A percentile compares a stretch with the other conserved stretches of the same genome.
phyloP scores from a whole-genome alignment of 2,329 filamentous ascomycete species.

The Arthrobotrys conoides region DNA sequence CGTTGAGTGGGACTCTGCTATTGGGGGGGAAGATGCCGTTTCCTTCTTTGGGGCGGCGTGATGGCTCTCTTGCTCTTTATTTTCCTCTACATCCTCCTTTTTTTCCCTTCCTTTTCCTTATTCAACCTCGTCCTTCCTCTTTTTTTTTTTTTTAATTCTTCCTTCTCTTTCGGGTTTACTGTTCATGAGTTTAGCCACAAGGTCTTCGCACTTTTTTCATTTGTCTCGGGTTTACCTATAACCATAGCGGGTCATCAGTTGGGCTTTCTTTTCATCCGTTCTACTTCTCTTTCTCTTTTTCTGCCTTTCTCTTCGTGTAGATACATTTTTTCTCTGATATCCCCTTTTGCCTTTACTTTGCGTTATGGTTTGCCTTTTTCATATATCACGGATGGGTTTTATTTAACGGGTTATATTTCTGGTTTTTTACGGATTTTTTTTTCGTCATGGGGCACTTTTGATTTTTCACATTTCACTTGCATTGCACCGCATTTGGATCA shows the following conservation, averaged over 20 bases:
- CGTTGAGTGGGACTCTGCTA: constrained; percentile 8
- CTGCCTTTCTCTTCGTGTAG: constrained; percentile 14
- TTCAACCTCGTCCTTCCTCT: not conserved
- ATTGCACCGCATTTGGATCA: not conserved
- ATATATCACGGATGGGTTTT: not conserved
- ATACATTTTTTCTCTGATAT: constrained; percentile 23
- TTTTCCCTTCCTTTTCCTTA: constrained; percentile 9
- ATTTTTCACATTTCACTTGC: not conserved
- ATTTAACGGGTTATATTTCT: not conserved
- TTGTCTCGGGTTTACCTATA: constrained; percentile 15
- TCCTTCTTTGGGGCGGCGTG: not conserved
- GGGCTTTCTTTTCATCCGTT: not conserved
- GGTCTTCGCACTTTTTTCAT: not conserved
- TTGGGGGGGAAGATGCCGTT: not conserved
- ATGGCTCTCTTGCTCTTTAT: not conserved
- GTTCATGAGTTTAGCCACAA: constrained; percentile 9
- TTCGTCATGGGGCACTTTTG: too few relatives aligned
- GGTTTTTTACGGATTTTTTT: too few relatives aligned
- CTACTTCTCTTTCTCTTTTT: not conserved
- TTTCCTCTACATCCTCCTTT: not conserved
- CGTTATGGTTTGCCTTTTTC: not conserved
- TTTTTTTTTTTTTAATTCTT: not conserved
- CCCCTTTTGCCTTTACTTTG: constrained; percentile 8
- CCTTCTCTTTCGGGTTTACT: not conserved
- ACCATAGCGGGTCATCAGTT: not conserved